A percentile compares a stretch with the other conserved stretches of the same genome.
phyloP scores from a whole-genome alignment of 768 basidiomycete genomes.

The Psilocybe cubensis region DNA sequence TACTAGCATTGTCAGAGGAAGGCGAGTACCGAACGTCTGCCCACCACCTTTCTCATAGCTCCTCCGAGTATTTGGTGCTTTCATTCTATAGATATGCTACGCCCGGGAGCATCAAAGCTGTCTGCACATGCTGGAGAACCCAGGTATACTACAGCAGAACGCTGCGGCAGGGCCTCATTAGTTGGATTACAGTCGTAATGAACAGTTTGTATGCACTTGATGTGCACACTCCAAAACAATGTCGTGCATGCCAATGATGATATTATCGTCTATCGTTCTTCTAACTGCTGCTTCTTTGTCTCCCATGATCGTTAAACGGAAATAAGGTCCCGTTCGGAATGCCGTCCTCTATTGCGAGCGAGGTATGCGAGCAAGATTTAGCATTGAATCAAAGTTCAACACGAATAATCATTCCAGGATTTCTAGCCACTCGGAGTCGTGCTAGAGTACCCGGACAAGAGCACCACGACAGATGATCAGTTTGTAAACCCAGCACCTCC shows the following conservation, averaged over 20 bases:
- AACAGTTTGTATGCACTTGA: not conserved
- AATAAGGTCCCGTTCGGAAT: slow-evolving; percentile 5
- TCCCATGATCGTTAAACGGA: slow-evolving; percentile 4
- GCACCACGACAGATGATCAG: not conserved
- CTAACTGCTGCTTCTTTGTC: not conserved
- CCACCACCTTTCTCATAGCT: not conserved
- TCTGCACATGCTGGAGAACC: not conserved
- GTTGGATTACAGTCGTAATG: not conserved
- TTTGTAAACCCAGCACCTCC: not conserved
- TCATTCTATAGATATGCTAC: not conserved
- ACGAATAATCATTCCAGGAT: not conserved
- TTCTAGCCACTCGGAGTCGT: not conserved
- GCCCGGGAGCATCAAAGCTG: not conserved
- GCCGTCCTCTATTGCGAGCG: slow-evolving; percentile 4
- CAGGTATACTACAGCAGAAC: not conserved
- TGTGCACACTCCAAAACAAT: not conserved
- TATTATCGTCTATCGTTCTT: not conserved
- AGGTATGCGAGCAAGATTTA: not conserved
- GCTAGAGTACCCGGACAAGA: not conserved
- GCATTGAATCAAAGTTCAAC: not conserved
- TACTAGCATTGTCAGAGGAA: not conserved
- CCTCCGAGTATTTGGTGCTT: not conserved
- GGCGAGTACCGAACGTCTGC: not conserved
- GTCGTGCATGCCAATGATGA: not conserved
- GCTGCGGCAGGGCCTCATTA: not conserved